These are phyloP conservation scores for Microsporum canis DNA, from an alignment of 2,329 filamentous ascomycete genomes.

Conservation along the genomic window DNA sequence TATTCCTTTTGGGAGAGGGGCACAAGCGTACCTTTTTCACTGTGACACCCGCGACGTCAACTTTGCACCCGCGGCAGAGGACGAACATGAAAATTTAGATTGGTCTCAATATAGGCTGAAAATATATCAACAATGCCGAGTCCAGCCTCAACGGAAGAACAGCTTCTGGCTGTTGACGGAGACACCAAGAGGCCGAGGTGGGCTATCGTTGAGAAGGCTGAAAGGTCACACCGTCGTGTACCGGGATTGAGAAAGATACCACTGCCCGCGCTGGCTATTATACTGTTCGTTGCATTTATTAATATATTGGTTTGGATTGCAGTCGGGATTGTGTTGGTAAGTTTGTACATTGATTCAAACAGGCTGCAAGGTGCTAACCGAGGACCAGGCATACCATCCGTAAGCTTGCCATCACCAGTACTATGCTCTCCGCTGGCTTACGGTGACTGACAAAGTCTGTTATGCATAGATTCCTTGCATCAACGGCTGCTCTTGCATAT, in stretches of 20 bases:
- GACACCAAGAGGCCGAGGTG: constrained; percentile 9
- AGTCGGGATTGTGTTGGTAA: constrained; percentile 46
- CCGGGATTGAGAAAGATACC: constrained; percentile 48
- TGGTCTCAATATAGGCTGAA: no score
- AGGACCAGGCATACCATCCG: constrained; percentile 4
- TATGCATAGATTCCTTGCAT: constrained; percentile 52
- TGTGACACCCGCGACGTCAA: background rate
- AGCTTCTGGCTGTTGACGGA: background rate
- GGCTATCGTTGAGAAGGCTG: constrained; percentile 29
- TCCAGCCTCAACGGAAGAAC: background rate
- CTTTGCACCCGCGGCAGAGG: background rate
- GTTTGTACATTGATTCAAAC: constrained; percentile 13
- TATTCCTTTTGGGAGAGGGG: background rate
- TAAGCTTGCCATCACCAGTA: background rate
- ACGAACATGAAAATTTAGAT: no score
- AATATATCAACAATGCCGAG: background rate
- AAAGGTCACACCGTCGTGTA: constrained; percentile 40
- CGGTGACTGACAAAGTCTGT: background rate
- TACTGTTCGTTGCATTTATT: constrained; percentile 41
- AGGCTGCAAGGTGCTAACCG: background rate
- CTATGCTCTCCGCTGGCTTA: background rate
- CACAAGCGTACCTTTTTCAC: background rate
- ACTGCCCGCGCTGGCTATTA: constrained; percentile 46
- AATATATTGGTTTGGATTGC: constrained; percentile 50
- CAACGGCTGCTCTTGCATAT: constrained; percentile 74